Percentiles rank a stretch among this genome's conserved stretches.
Conservation (phyloP, 805 yeast genomes). For the Alloascoidea hylecoeti region DNA sequence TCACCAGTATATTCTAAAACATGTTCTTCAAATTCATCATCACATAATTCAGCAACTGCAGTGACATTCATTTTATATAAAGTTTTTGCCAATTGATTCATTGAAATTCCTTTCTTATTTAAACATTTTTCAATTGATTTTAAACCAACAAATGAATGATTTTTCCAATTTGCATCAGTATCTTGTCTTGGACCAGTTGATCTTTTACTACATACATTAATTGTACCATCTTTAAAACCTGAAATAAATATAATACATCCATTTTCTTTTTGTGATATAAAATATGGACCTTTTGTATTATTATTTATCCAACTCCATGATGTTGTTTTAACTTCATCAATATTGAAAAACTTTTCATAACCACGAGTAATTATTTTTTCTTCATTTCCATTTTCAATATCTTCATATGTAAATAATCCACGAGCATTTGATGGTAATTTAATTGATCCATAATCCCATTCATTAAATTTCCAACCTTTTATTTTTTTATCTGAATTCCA, state of each 20-base stretch:
- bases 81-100: conserved; percentile 37
- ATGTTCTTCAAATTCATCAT: conserved; percentile 89
- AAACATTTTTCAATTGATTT: conserved; percentile 42
- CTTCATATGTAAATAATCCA: conserved; percentile 54
- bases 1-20: conserved; percentile 58
- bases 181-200: conserved; percentile 61
- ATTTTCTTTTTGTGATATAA: conserved; percentile 74
- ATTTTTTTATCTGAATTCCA: conserved; percentile 15
- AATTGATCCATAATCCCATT: conserved; percentile 68
- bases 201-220: conserved; percentile 85
- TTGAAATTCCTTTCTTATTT: conserved; percentile 10
- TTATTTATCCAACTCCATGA: conserved; percentile 28
- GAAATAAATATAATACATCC: conserved; percentile 85
- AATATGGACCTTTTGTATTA: conserved; percentile 62
- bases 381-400: conserved; percentile 14
- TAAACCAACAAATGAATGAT: conserved; percentile 71
- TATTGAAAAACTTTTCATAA: conserved; percentile 86
- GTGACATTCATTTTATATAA: conserved; percentile 45
- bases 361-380: conserved; percentile 62
- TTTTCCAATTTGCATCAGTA: conserved; percentile 21
- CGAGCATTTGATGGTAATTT: conserved; percentile 63
- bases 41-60: conserved; percentile 88
- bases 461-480: conserved; percentile 69
- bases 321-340: conserved; percentile 47
- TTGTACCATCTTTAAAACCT: conserved; percentile 59